Percentiles rank a stretch among this genome's conserved stretches.
Conservation (phyloP, 177 flowering plant species). For the Vitis hybrid region DNA sequence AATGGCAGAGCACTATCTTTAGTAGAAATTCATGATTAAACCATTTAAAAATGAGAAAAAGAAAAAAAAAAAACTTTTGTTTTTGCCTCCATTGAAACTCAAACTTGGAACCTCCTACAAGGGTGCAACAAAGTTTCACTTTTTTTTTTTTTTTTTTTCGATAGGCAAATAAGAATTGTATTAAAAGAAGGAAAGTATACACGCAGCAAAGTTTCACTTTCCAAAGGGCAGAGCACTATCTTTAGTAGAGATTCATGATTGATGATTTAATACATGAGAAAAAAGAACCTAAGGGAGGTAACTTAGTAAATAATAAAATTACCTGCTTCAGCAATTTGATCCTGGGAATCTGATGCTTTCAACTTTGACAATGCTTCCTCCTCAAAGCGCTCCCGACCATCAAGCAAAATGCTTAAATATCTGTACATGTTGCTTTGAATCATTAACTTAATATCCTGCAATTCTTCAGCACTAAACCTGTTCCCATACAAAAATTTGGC, state of each 20-base stretch:
- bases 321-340: conserved; percentile 49
- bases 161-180: too few relatives aligned
- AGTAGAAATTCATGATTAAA: neutral
- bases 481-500: conserved; percentile 85
- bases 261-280: neutral
- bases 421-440: conserved; percentile 95
- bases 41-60: neutral
- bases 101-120: too few relatives aligned
- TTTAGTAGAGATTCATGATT: too few relatives aligned
- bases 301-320: conserved; percentile 1
- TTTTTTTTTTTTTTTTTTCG: too few relatives aligned
- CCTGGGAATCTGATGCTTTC: conserved; percentile 23
- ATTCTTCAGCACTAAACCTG: conserved; percentile 65
- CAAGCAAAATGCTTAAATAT: conserved; percentile 89
- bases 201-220: too few relatives aligned
- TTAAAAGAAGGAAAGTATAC: too few relatives aligned
- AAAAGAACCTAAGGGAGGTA: neutral
- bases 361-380: conserved; percentile 65
- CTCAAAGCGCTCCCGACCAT: conserved; percentile 94
- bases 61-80: too few relatives aligned
- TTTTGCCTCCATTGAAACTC: too few relatives aligned
- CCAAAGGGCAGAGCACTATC: too few relatives aligned
- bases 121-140: too few relatives aligned
- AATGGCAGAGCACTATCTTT: neutral
- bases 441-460: conserved; percentile 83